phyloP scores from a whole-genome alignment of 495 filamentous ascomycete genomes.

The Aspergillus taichungensis region DNA sequence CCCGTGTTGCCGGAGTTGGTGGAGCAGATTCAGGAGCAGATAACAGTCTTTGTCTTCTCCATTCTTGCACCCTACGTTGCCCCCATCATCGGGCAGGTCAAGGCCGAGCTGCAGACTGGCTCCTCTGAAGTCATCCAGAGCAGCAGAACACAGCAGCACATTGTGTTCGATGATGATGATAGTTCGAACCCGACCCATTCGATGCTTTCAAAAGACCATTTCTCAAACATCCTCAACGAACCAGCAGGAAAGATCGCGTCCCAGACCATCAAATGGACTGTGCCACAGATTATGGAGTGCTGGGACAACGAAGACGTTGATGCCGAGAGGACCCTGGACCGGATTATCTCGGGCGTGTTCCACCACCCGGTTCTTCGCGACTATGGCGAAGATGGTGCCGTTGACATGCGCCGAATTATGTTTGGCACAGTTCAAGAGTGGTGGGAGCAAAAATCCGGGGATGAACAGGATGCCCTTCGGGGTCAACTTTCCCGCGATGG shows the following conservation, averaged over 20 bases:
- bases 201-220: slow-evolving; percentile 95
- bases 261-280: slow-evolving; percentile 67
- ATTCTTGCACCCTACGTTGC: slow-evolving; percentile 78
- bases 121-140: slow-evolving; percentile 78
- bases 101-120: slow-evolving; percentile 72
- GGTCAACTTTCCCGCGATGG: slow-evolving; percentile 67
- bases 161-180: slow-evolving; percentile 73
- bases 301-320: slow-evolving; percentile 73
- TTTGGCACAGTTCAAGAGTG: slow-evolving; percentile 68
- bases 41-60: slow-evolving; percentile 79
- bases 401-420: slow-evolving; percentile 66
- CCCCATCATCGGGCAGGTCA: slow-evolving; percentile 77
- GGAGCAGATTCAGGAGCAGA: slow-evolving; percentile 68
- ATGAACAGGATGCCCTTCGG: slow-evolving; percentile 53
- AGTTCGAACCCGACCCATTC: slow-evolving; percentile 79
- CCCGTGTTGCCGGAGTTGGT: slow-evolving; percentile 70
- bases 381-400: slow-evolving; percentile 61
- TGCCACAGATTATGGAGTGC: slow-evolving; percentile 75
- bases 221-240: slow-evolving; percentile 80
- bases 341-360: slow-evolving; percentile 74
- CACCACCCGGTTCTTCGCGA: slow-evolving; percentile 75
- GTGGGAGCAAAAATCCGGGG: slow-evolving; percentile 62
- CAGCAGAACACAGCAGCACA: slow-evolving; percentile 67
- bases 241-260: slow-evolving; percentile 76
- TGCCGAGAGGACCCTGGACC: slow-evolving; percentile 53